phyloP scores from a whole-genome alignment of 2,329 filamentous ascomycete species.

The Stemphylium vesicarium region DNA sequence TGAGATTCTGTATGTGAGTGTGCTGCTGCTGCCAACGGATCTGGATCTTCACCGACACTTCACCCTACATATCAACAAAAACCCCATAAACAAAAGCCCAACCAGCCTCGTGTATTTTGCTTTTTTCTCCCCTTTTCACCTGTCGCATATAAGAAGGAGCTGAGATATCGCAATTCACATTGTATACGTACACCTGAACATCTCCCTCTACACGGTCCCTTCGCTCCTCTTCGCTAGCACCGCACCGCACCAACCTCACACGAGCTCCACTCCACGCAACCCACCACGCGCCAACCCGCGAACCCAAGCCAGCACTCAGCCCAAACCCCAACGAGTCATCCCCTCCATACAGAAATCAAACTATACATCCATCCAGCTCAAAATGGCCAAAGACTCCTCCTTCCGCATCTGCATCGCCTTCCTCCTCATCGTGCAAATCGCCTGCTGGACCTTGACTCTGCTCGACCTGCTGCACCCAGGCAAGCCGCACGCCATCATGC shows the following conservation, averaged over 20 bases:
- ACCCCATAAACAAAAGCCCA: neutral
- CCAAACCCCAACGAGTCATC: slow-evolving; percentile 1
- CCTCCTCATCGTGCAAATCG: slow-evolving; percentile 39
- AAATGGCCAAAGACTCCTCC: slow-evolving; percentile 36
- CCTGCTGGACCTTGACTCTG: slow-evolving; percentile 40
- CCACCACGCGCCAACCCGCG: neutral
- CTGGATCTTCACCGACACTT: slow-evolving; percentile 3
- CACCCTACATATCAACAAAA: neutral
- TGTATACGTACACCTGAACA: neutral
- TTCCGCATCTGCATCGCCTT: slow-evolving; percentile 39
- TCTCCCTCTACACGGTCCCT: neutral
- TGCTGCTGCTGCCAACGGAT: neutral
- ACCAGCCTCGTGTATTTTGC: neutral
- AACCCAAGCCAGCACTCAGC: neutral
- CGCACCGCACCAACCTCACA: neutral
- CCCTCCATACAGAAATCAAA: neutral
- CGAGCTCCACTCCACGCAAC: neutral
- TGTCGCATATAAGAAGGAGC: too few relatives aligned
- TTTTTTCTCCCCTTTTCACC: neutral
- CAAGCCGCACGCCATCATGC: slow-evolving; percentile 31
- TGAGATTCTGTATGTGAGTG: neutral
- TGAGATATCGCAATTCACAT: too few relatives aligned
- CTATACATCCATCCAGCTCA: neutral
- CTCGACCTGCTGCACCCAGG: slow-evolving; percentile 41
- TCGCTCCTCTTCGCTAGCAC: neutral